Conservation (phyloP, 2,329 filamentous ascomycete species). For the Fusarium pseudoanthophilum region DNA sequence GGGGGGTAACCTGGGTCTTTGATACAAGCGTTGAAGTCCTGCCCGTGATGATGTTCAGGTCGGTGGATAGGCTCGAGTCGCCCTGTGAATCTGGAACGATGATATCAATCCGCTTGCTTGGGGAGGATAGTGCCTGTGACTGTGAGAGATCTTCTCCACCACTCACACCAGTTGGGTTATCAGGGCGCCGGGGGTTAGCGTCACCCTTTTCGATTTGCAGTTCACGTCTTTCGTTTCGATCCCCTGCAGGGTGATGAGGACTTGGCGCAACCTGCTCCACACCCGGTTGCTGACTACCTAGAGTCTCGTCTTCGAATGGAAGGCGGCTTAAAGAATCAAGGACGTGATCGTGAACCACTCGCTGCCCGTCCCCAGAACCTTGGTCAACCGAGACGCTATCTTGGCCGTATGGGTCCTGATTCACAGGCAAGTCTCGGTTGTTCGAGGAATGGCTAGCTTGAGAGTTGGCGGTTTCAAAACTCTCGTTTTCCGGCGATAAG, state of each 20-base stretch:
- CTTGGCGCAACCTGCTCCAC: background rate
- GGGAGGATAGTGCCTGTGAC: background rate
- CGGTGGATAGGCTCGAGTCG: conserved; percentile 17
- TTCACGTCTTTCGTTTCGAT: background rate
- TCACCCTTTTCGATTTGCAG: background rate
- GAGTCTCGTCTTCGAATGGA: background rate
- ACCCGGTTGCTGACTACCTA: background rate
- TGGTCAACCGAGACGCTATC: background rate
- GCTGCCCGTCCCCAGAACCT: background rate
- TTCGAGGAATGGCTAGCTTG: background rate
- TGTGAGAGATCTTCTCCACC: background rate
- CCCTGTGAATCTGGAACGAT: conserved; percentile 41
- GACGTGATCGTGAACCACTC: background rate
- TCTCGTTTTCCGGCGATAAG: background rate
- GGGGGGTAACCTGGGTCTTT: conserved; percentile 1
- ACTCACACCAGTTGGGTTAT: background rate
- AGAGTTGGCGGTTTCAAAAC: conserved; percentile 5
- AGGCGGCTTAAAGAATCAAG: background rate
- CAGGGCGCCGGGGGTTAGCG: background rate
- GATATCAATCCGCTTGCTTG: conserved; percentile 1
- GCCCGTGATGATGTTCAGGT: background rate
- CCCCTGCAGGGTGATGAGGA: background rate
- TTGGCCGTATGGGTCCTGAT: background rate
- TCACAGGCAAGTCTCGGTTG: background rate
- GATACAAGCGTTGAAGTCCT: background rate